A percentile compares a stretch with the other conserved stretches of the same genome.
These are phyloP conservation scores for Salix caprea DNA, from an alignment of 345 rosid species.

Conservation along the genomic window DNA sequence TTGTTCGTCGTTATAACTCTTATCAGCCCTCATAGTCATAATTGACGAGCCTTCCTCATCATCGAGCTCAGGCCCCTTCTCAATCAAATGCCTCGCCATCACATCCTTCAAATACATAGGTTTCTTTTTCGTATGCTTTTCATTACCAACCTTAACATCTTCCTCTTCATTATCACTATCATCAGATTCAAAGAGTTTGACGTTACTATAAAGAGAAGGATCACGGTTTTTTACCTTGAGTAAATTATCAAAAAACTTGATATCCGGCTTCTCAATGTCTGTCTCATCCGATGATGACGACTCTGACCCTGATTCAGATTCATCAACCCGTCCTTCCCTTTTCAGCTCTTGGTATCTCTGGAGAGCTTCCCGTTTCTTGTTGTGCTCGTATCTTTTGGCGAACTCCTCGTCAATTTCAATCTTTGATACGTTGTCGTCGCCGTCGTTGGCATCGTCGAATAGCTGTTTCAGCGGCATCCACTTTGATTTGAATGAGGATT, in stretches of 20 bases:
- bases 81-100: slow-evolving; percentile 59
- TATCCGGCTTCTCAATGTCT: slow-evolving; percentile 24
- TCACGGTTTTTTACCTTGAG: slow-evolving; percentile 50
- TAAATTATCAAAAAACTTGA: slow-evolving; percentile 42
- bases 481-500: neutral
- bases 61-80: slow-evolving; percentile 58
- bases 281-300: slow-evolving; percentile 20
- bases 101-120: slow-evolving; percentile 66
- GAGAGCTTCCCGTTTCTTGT: slow-evolving; percentile 62
- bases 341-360: slow-evolving; percentile 47
- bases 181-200: slow-evolving; percentile 45
- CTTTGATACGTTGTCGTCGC: slow-evolving; percentile 28
- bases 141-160: slow-evolving; percentile 3
- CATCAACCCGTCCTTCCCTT: slow-evolving; percentile 40
- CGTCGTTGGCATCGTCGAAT: slow-evolving; percentile 37
- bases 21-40: neutral
- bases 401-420: slow-evolving; percentile 56
- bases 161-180: slow-evolving; percentile 10
- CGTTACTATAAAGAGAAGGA: slow-evolving; percentile 42
- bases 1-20: slow-evolving; percentile 56
- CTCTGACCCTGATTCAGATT: slow-evolving; percentile 30
- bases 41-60: slow-evolving; percentile 15
- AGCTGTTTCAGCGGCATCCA: slow-evolving; percentile 35
- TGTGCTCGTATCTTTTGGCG: slow-evolving; percentile 48
- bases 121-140: slow-evolving; percentile 25